phyloP scores from a whole-genome alignment of 257 asterid genomes.

The Solanum neorickii region DNA sequence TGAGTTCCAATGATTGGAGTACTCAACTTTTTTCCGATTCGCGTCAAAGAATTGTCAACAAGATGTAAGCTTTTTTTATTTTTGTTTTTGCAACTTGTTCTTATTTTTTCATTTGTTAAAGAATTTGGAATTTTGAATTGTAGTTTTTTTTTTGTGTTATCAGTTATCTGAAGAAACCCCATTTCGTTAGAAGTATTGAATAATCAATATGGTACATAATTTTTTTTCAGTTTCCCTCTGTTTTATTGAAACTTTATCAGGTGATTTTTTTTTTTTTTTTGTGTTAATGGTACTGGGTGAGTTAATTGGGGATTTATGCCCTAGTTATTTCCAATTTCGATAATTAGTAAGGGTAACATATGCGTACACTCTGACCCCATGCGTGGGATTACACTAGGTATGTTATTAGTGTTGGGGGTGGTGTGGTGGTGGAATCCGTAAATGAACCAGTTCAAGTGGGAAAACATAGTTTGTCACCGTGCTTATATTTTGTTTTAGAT shows the following conservation, averaged over 20 bases:
- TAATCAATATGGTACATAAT: not conserved
- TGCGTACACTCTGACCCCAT: not conserved
- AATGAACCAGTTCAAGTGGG: not conserved
- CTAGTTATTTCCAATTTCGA: not conserved
- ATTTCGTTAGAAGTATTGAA: not conserved
- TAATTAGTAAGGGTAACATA: too few relatives aligned
- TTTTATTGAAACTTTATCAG: too few relatives aligned
- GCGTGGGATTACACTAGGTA: not conserved
- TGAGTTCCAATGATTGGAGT: slow-evolving; percentile 52
- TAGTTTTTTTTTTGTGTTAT: not conserved
- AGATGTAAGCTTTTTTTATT: slow-evolving; percentile 25
- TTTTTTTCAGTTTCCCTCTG: too few relatives aligned
- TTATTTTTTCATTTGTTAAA: not conserved
- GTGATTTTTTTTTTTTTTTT: too few relatives aligned
- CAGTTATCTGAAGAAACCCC: not conserved
- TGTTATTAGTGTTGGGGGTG: not conserved
- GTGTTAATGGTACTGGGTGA: too few relatives aligned
- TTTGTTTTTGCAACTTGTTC: not conserved
- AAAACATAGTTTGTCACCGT: not conserved
- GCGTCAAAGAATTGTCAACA: slow-evolving; percentile 62
- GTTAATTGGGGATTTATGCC: not conserved
- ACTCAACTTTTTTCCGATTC: slow-evolving; percentile 47
- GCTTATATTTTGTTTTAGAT: not conserved
- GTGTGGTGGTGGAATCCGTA: not conserved
- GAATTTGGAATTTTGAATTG: not conserved